phyloP scores from a whole-genome alignment of 768 basidiomycete genomes.

The Mycena chlorophos region DNA sequence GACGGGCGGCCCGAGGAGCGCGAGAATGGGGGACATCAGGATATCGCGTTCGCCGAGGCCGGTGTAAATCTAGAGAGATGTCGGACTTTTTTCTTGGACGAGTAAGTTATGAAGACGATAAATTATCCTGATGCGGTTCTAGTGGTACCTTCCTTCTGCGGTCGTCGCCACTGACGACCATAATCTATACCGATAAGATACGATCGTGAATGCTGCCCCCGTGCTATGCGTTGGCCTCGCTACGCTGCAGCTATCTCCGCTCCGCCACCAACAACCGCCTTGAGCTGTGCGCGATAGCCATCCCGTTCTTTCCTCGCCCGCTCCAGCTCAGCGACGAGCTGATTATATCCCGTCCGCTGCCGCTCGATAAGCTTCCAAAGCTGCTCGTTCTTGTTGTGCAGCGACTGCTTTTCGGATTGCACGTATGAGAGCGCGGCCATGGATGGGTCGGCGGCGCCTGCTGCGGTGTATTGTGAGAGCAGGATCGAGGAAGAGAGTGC shows the following conservation, averaged over 20 bases:
- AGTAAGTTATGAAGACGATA: no score
- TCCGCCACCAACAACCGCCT: background rate
- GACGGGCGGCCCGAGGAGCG: background rate
- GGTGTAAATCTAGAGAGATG: no score
- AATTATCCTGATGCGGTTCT: no score
- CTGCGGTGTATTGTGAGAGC: background rate
- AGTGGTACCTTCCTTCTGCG: no score
- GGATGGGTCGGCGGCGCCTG: conserved; percentile 33
- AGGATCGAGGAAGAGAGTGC: background rate
- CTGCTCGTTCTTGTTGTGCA: conserved; percentile 60
- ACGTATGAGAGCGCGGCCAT: conserved; percentile 49
- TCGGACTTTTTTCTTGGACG: no score
- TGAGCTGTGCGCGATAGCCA: conserved; percentile 38
- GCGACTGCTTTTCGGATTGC: conserved; percentile 54
- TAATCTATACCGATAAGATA: no score
- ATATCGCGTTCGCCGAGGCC: conserved; percentile 23
- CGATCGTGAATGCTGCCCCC: no score
- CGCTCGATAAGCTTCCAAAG: conserved; percentile 73
- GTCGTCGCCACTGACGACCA: no score
- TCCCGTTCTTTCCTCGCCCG: conserved; percentile 60
- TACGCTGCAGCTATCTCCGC: no score
- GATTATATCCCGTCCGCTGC: conserved; percentile 51
- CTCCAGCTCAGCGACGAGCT: conserved; percentile 56
- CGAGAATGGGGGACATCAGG: conserved; percentile 20
- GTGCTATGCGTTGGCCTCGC: no score